Percentiles rank a stretch among this genome's conserved stretches.
phyloP scores from a whole-genome alignment of 805 yeast genomes.

The Wickerhamiella kazuoi region DNA sequence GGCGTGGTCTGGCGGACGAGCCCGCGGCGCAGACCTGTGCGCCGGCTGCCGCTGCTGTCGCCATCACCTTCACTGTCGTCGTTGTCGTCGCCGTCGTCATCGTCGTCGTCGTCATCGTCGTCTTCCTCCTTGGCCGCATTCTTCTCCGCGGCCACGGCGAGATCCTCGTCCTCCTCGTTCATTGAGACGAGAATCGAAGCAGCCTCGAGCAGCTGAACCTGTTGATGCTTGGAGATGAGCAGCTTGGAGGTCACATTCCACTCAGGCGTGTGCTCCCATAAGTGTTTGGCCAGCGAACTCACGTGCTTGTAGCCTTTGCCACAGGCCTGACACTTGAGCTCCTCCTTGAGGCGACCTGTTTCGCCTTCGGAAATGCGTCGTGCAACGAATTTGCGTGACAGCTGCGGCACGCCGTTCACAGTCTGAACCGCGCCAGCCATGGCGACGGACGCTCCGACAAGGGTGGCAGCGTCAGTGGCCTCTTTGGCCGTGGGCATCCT shows the following conservation, averaged over 20 bases:
- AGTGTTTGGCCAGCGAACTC: slow-evolving; percentile 69
- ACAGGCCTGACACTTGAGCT: slow-evolving; percentile 74
- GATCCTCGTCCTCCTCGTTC: slow-evolving; percentile 29
- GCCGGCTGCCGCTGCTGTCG: background rate
- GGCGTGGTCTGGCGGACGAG: background rate
- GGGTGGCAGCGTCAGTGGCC: background rate
- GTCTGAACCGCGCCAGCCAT: background rate
- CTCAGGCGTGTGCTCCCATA: slow-evolving; percentile 91
- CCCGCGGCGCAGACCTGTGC: background rate
- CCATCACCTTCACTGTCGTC: background rate
- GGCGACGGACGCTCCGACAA: background rate
- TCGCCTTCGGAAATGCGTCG: slow-evolving; percentile 76
- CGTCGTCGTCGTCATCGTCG: background rate
- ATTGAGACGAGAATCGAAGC: slow-evolving; percentile 57
- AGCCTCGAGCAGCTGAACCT: slow-evolving; percentile 54
- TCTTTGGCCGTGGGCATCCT: background rate
- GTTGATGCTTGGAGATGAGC: slow-evolving; percentile 72
- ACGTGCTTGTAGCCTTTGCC: slow-evolving; percentile 86
- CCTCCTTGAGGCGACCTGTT: slow-evolving; percentile 68
- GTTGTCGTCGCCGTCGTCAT: background rate
- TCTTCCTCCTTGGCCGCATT: slow-evolving; percentile 5
- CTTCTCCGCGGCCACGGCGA: slow-evolving; percentile 41
- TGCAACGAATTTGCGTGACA: slow-evolving; percentile 43
- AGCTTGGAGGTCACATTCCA: slow-evolving; percentile 77
- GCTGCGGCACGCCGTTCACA: slow-evolving; percentile 9